Conservation (phyloP, 176 grass and related monocot genomes). For the Typha latifolia region DNA sequence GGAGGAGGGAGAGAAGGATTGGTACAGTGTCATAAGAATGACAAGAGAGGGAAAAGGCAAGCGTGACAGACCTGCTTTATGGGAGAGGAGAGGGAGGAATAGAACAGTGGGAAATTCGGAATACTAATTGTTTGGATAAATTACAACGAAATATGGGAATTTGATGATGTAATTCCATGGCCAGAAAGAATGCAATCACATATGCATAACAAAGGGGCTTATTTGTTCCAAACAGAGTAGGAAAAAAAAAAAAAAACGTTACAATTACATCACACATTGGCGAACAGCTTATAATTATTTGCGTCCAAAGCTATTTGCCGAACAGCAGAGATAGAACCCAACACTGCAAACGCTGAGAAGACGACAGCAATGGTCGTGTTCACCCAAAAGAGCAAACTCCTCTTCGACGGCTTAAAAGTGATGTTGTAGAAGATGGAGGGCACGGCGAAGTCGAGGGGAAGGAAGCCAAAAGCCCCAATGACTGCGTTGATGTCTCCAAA, state of each 20-base stretch:
- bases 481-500: slow-evolving; percentile 90
- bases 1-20: too few relatives aligned
- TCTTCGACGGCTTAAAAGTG: slow-evolving; percentile 77
- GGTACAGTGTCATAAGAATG: too few relatives aligned
- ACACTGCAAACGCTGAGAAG: slow-evolving; percentile 44
- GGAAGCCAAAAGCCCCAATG: slow-evolving; percentile 77
- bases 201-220: neutral
- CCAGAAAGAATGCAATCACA: neutral
- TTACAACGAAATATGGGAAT: too few relatives aligned
- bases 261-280: slow-evolving; percentile 47
- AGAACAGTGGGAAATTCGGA: too few relatives aligned
- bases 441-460: slow-evolving; percentile 86
- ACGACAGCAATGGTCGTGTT: slow-evolving; percentile 56
- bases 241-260: too few relatives aligned
- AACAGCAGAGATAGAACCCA: slow-evolving; percentile 57
- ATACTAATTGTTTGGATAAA: too few relatives aligned
- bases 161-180: too few relatives aligned
- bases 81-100: too few relatives aligned
- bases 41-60: too few relatives aligned
- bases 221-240: neutral
- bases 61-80: too few relatives aligned
- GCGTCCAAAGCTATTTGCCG: slow-evolving; percentile 77
- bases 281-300: slow-evolving; percentile 72
- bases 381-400: slow-evolving; percentile 58
- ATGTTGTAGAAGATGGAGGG: slow-evolving; percentile 72